Base-by-base conservation (phyloP, 768 basidiomycete species). In the Vishniacozyma victoriae region DNA sequence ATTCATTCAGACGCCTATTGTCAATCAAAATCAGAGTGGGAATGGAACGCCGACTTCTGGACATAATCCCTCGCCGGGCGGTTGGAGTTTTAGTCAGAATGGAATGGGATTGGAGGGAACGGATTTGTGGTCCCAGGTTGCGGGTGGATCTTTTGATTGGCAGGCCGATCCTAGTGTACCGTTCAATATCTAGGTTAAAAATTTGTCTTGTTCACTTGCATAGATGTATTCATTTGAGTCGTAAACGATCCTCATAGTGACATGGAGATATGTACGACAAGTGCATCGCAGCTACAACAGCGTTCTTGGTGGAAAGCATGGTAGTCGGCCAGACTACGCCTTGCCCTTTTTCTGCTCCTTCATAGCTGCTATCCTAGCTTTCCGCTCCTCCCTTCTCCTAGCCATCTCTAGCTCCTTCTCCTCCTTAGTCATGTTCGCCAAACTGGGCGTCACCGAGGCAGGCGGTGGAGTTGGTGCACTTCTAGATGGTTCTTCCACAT, bases 401-500 rank as follows among this genome's bases (percentile, higher is more conserved):
- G 85, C 85, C 82, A 96, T 85, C 75, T 95, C 89, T n/a, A 82
- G 82, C 1, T 87, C 87, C 71, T 86, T 93, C 59, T 92, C 90
- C 70, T 95, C 93, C 70, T 90, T 95, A 22, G 80, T 78, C 78
- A 89, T 76, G 0, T 74, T 75, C 1, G 69, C 71, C 22, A 78
- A 72, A 46, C 76, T 74, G 20, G 65, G 9, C 9, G 29, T n/a
- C 9, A n/a, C 9, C 9, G 9, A 9, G 9, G 29, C 29, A n/a
- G n/a, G n/a, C n/a, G n/a, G n/a, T n/a, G n/a, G n/a, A n/a, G n/a
- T n/a, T n/a, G n/a, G 59, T 3, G 55, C 42, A 0, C 64, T 57
- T 6, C 40, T 38, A 19, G 38, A n/a, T 6, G 31, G 16, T 7
- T 19, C 27, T 25, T 47, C 43, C 16, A 54, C 64, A 15, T 25